Base-by-base conservation (phyloP, 176 grass and related monocot species). In the Carex myosuroides region DNA sequence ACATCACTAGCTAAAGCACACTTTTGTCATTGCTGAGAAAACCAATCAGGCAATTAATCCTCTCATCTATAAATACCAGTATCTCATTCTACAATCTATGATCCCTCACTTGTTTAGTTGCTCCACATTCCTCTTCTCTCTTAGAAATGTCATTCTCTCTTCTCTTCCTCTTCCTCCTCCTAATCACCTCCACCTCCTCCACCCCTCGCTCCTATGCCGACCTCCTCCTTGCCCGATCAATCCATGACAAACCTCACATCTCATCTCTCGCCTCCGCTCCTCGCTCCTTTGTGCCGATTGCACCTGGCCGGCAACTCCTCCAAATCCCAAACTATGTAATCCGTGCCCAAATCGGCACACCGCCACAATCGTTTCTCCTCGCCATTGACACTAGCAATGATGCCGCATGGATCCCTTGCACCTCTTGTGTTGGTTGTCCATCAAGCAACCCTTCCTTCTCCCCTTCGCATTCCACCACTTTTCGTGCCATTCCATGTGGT, bases 311-410 rank as follows among this genome's bases (percentile, higher is more conserved):
- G 20, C 90, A 92, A 81, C 89, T 97, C 48, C 89, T 97, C 21
- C 92, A 94, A 83, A 91, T 93, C 39, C 87, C 94, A 0, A 97
- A 93, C 18, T 97, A 97, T 73, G 90, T 97, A 60, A 90, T 97
- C 81, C 91, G 87, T 26, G 94, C 92, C 11, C 83, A 85, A 7
- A 87, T 97, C 0, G 94, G 94, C 41, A 90, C 90, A 12, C 94
- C 94, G 4, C 63, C 92, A 29, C 94, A 97, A 84, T 44, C 79
- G 50, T 83, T 97, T 48, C 92, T 97, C 52, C 88, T 92, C 63
- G 92, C 94, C 64, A 81, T 97, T 42, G 94, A 97, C 90, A 97
- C 87, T 11, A 94, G 92, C 88, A 94, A 85, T 74, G 94, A 97
- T 81, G 92, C 92, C 21, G 85, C 92, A 0, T 97, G 94, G 94